Conservation (phyloP, 306 rosid species). For the Cucurbita argyrosperma region DNA sequence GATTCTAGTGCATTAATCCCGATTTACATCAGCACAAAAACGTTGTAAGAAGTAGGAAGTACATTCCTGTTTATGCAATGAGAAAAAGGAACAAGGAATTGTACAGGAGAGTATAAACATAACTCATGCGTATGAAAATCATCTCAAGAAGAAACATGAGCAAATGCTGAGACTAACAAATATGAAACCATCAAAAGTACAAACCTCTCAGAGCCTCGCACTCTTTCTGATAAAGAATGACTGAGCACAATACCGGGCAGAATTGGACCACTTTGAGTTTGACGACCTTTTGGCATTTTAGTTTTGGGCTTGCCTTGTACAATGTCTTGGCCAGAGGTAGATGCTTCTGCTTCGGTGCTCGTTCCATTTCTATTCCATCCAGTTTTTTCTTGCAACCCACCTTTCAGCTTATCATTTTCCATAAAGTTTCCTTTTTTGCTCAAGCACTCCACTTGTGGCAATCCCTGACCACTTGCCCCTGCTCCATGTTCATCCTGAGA, state of each 20-base stretch:
- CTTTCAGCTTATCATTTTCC: conserved; percentile 32
- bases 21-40: neutral
- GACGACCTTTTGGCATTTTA: conserved; percentile 41
- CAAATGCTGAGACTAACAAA: neutral
- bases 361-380: conserved; percentile 35
- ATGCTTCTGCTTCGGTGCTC: conserved; percentile 27
- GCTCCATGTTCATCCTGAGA: conserved; percentile 24
- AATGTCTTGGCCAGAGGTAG: conserved; percentile 31
- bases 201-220: conserved; percentile 43
- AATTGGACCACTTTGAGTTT: conserved; percentile 81
- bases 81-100: neutral
- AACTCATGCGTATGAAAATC: neutral
- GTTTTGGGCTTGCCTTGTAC: conserved; percentile 33
- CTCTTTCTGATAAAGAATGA: conserved; percentile 60
- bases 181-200: neutral
- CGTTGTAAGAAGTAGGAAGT: neutral
- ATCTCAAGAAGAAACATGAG: neutral
- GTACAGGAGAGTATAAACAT: neutral
- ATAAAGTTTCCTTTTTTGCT: conserved; percentile 29
- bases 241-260: conserved; percentile 50
- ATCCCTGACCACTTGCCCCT: conserved; percentile 27
- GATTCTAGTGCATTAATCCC: neutral
- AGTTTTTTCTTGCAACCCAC: conserved; percentile 26
- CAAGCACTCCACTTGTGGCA: conserved; percentile 23
- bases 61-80: neutral